Conservation (phyloP, 1,284 basidiomycete genomes). For the Ceratobasidium sp. region DNA sequence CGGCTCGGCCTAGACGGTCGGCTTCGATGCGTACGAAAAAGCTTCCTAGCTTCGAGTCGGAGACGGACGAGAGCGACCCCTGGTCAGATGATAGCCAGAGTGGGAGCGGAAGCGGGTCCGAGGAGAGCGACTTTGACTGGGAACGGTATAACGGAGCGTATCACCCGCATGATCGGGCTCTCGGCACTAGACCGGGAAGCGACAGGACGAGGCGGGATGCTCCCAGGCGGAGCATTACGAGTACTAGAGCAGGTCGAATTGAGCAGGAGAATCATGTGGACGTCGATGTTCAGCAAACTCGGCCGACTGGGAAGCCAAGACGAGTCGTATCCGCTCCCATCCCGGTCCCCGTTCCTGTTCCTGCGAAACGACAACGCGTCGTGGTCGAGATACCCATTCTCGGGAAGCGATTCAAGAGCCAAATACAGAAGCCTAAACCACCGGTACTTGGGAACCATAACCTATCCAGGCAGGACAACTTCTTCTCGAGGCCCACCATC, state of each 20-base stretch:
- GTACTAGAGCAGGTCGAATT: not conserved
- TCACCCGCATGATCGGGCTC: conserved; percentile 31
- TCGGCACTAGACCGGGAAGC: not conserved
- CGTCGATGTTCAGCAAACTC: not conserved
- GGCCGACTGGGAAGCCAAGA: not conserved
- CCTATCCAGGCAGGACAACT: not conserved
- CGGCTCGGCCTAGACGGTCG: not conserved
- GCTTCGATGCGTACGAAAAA: not conserved
- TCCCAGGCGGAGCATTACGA: not conserved
- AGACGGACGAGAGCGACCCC: not conserved
- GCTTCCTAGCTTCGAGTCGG: conserved; percentile 15
- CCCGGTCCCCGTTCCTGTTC: not conserved
- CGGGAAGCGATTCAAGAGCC: not conserved
- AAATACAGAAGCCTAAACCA: not conserved
- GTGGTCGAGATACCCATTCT: conserved; percentile 27
- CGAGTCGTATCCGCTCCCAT: conserved; percentile 15
- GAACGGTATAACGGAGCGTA: conserved; percentile 33
- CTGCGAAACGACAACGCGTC: conserved; percentile 14
- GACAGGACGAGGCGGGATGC: not conserved
- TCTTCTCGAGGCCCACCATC: too few species aligned
- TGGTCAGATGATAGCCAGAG: conserved; percentile 3
- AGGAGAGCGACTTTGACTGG: conserved; percentile 44
- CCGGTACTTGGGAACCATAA: conserved; percentile 23
- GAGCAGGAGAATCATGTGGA: not conserved
- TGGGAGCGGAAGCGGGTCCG: not conserved